Percentiles rank a stretch among this genome's conserved stretches.
These are phyloP conservation scores for Pyrenophora tritici-repentis DNA, from an alignment of 2,329 filamentous ascomycete species.

Conservation along the genomic window DNA sequence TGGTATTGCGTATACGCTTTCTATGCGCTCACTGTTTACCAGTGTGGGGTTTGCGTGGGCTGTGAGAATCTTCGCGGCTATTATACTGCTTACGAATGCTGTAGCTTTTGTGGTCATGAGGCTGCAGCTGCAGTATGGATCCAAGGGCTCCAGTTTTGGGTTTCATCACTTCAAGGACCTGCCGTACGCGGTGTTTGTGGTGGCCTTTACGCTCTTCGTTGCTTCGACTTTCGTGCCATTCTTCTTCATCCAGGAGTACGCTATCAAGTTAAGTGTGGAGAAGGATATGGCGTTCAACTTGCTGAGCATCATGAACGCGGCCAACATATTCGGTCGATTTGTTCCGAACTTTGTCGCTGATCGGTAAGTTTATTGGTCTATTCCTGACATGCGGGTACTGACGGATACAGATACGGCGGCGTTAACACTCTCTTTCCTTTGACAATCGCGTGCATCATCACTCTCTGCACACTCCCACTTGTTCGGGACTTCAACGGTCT, in stretches of 20 bases:
- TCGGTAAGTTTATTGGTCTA: conserved; percentile 10
- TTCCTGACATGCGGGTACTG: background rate
- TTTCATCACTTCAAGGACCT: conserved; percentile 25
- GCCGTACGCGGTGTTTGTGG: conserved; percentile 22
- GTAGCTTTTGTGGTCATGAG: conserved; percentile 21
- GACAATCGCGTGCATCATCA: conserved; percentile 40
- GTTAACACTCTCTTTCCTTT: conserved; percentile 49
- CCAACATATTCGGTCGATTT: conserved; percentile 51
- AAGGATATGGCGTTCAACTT: conserved; percentile 64
- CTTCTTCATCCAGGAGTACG: conserved; percentile 32
- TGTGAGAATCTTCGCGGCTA: conserved; percentile 23
- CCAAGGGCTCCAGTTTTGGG: conserved; percentile 16
- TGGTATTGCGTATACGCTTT: conserved; percentile 40
- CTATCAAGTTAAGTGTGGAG: conserved; percentile 19
- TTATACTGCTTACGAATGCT: conserved; percentile 16
- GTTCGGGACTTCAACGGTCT: conserved; percentile 32
- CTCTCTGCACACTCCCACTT: conserved; percentile 38
- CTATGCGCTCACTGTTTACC: conserved; percentile 38
- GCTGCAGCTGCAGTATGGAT: conserved; percentile 19
- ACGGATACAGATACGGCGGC: conserved; percentile 13
- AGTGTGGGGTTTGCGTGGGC: conserved; percentile 40
- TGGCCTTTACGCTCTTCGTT: conserved; percentile 22
- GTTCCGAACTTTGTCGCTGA: conserved; percentile 51
- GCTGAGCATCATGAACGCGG: conserved; percentile 68
- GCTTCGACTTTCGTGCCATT: conserved; percentile 22